Conservation (phyloP, 257 asterid species). For the Petunia axillaris region DNA sequence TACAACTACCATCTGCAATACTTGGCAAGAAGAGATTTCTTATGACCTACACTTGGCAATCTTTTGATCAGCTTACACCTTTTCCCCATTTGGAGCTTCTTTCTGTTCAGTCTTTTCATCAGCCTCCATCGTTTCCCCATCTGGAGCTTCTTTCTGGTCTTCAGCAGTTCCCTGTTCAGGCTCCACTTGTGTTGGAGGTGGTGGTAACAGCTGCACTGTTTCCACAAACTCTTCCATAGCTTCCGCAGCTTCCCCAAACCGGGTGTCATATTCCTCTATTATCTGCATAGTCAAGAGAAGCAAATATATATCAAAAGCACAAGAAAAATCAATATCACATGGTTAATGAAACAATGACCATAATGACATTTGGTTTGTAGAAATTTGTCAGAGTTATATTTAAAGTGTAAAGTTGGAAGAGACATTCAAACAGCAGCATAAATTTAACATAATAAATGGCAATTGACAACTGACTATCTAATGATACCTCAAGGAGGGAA, state of each 20-base stretch:
- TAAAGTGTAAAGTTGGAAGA: neutral
- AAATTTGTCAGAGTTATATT: neutral
- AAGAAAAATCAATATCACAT: neutral
- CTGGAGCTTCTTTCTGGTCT: conserved; percentile 29
- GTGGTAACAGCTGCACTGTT: conserved; percentile 49
- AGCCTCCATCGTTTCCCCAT: conserved; percentile 28
- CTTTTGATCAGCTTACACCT: neutral
- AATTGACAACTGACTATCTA: no score
- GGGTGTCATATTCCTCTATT: conserved; percentile 50
- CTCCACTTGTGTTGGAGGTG: conserved; percentile 47
- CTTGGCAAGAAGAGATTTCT: neutral
- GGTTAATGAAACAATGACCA: neutral
- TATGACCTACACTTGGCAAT: neutral
- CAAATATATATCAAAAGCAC: conserved; percentile 11
- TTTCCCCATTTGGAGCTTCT: conserved; percentile 27
- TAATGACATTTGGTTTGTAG: neutral
- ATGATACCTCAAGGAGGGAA: neutral
- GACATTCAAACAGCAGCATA: neutral
- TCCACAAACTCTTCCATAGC: conserved; percentile 46
- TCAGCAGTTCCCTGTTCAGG: conserved; percentile 30
- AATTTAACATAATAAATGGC: neutral
- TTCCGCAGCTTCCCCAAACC: conserved; percentile 49
- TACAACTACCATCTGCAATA: neutral
- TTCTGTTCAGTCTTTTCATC: conserved; percentile 2
- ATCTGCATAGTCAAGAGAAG: conserved; percentile 46